phyloP scores from a whole-genome alignment of 1,284 basidiomycete genomes.

The Xerocomus amazonicus region DNA sequence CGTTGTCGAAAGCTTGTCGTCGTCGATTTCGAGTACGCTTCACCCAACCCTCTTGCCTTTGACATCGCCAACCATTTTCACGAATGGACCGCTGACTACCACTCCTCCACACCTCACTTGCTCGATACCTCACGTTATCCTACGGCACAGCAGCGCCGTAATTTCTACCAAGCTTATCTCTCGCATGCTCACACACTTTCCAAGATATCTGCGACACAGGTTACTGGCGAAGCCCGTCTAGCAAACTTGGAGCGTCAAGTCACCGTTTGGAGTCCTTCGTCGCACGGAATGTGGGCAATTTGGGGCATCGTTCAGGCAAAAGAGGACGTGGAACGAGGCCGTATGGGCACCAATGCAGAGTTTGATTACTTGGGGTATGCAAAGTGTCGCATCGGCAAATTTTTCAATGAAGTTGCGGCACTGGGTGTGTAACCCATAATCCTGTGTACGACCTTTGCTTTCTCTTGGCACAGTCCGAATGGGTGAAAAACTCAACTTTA shows the following conservation, averaged over 20 bases:
- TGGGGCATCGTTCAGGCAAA: constrained; percentile 91
- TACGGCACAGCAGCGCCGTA: constrained; percentile 62
- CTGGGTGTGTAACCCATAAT: constrained; percentile 39
- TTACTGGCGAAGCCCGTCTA: constrained; percentile 38
- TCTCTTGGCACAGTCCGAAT: not conserved
- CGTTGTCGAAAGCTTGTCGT: constrained; percentile 69
- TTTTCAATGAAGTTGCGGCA: constrained; percentile 52
- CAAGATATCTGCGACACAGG: constrained; percentile 28
- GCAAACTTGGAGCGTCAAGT: constrained; percentile 72
- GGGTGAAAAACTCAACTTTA: constrained; percentile 35
- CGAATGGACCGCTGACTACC: constrained; percentile 93
- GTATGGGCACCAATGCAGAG: constrained; percentile 52
- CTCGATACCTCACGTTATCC: constrained; percentile 73
- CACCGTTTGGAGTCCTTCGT: constrained; percentile 80
- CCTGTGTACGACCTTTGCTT: not conserved
- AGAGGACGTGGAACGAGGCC: constrained; percentile 68
- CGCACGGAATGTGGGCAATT: constrained; percentile 86
- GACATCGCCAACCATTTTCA: constrained; percentile 97
- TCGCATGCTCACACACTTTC: constrained; percentile 40
- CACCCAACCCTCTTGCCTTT: constrained; percentile 83
- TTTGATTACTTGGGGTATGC: constrained; percentile 81
- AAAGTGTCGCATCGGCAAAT: constrained; percentile 57
- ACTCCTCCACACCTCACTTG: constrained; percentile 70
- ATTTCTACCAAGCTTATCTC: constrained; percentile 85
- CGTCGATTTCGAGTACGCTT: constrained; percentile 94